Percentiles rank a stretch among this genome's conserved stretches.
These are phyloP conservation scores for Geosmithia morbida DNA, from an alignment of 2,329 filamentous ascomycete species.

Conservation along the genomic window DNA sequence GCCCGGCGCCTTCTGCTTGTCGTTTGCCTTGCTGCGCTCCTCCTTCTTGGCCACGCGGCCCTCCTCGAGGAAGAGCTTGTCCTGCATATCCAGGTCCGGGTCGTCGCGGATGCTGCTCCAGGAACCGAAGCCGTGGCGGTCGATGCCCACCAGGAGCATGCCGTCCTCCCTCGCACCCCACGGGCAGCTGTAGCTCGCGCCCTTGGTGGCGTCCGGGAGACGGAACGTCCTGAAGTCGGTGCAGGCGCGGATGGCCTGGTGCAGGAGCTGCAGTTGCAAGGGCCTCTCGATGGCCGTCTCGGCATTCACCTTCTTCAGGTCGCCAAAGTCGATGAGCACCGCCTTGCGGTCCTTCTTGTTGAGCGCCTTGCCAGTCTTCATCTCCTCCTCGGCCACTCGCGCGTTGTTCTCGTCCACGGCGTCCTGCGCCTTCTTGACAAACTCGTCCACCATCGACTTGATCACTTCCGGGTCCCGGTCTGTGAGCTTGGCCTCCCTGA, in stretches of 20 bases:
- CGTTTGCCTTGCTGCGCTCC: slow-evolving; percentile 66
- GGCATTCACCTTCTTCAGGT: slow-evolving; percentile 89
- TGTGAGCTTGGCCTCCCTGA: slow-evolving; percentile 71
- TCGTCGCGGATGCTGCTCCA: slow-evolving; percentile 95
- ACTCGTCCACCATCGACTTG: slow-evolving; percentile 59
- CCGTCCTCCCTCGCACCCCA: slow-evolving; percentile 93
- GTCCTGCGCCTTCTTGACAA: slow-evolving; percentile 43
- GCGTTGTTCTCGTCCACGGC: slow-evolving; percentile 55
- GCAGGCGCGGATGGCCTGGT: slow-evolving; percentile 51
- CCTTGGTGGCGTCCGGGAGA: slow-evolving; percentile 81
- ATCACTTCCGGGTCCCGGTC: slow-evolving; percentile 76
- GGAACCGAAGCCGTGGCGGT: slow-evolving; percentile 85
- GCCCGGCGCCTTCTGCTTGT: slow-evolving; percentile 81
- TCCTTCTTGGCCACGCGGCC: slow-evolving; percentile 97
- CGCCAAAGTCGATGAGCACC: slow-evolving; percentile 85
- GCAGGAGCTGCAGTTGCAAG: slow-evolving; percentile 73
- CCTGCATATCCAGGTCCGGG: slow-evolving; percentile 64
- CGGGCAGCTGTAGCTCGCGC: slow-evolving; percentile 76
- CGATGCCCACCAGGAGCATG: slow-evolving; percentile 91
- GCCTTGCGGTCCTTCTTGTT: slow-evolving; percentile 98
- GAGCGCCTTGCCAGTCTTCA: slow-evolving; percentile 63
- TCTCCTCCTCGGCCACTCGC: slow-evolving; percentile 65
- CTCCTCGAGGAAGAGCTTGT: slow-evolving; percentile 94
- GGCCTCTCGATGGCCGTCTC: slow-evolving; percentile 90
- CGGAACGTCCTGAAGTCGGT: slow-evolving; percentile 69